Evolutionary conservation across 257 asterid species (phyloP).

Genomic region (Capsicum rhomboideum): DNA sequence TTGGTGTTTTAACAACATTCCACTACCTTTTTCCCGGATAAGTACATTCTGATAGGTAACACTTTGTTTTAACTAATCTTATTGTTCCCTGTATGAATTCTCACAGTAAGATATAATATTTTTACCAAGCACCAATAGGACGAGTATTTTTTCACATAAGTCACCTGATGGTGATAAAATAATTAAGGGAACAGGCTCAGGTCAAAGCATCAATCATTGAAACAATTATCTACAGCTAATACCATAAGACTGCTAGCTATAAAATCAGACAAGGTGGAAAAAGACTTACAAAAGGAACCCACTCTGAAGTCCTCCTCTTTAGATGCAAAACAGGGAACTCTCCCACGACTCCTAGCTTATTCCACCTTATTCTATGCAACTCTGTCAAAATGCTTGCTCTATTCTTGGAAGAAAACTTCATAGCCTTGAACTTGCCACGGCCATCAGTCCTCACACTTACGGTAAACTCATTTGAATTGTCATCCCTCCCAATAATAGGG

Average conservation of each 20-base stretch:
- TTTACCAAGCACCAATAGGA: not conserved
- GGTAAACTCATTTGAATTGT: constrained; percentile 65
- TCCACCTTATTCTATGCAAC: constrained; percentile 84
- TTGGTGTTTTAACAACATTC: not conserved
- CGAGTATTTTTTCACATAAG: not conserved
- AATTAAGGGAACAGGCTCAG: not conserved
- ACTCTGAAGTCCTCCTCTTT: constrained; percentile 71
- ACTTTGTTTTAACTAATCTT: not conserved
- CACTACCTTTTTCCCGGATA: not conserved
- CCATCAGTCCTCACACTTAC: constrained; percentile 89
- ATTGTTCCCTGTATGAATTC: not conserved
- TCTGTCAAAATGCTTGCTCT: constrained; percentile 87
- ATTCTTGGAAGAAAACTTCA: constrained; percentile 75
- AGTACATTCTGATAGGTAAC: not conserved
- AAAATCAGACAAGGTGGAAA: not conserved
- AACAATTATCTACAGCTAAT: not conserved
- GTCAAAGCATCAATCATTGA: not conserved
- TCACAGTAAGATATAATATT: not conserved
- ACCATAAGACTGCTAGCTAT: not conserved
- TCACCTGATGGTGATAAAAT: not conserved
- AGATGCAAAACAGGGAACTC: constrained; percentile 84
- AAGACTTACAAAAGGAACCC: constrained; percentile 78
- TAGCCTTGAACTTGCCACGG: constrained; percentile 74
- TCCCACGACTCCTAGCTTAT: constrained; percentile 47
- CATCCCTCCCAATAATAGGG: constrained; percentile 84